Conservation (phyloP, 2,329 filamentous ascomycete genomes). For the Diaporthe ilicicola region DNA sequence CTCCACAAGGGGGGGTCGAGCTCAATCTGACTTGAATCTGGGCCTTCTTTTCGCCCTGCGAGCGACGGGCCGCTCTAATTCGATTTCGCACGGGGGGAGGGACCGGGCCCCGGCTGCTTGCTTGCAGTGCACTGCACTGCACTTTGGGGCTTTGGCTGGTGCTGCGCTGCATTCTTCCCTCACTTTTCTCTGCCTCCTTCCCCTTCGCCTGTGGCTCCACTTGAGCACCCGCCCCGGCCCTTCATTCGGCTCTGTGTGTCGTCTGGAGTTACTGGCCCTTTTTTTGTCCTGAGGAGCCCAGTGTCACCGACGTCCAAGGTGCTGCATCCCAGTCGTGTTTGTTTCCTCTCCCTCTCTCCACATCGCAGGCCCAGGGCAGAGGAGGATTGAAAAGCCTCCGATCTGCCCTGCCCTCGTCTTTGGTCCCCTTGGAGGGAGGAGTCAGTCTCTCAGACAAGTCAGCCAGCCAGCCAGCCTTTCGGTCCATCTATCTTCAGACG, state of each 20-base stretch:
- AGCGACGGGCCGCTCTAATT: not conserved
- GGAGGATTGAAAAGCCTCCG: slow-evolving; percentile 27
- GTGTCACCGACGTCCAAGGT: slow-evolving; percentile 27
- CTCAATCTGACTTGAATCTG: slow-evolving; percentile 23
- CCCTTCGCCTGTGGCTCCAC: not conserved
- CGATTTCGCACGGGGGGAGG: not conserved
- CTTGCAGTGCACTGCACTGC: not conserved
- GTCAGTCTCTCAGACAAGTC: not conserved
- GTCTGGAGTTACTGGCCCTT: slow-evolving; percentile 11
- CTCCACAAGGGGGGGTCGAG: slow-evolving; percentile 30
- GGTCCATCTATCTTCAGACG: not conserved
- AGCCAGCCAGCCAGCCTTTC: not conserved
- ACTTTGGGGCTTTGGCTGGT: not conserved
- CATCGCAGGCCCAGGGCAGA: slow-evolving; percentile 11
- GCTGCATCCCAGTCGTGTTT: slow-evolving; percentile 18
- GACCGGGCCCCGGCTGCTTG: not conserved
- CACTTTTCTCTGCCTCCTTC: not conserved
- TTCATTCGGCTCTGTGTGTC: slow-evolving; percentile 5
- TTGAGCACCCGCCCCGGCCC: slow-evolving; percentile 12
- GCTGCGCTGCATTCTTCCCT: not conserved
- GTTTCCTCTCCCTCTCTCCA: slow-evolving; percentile 17
- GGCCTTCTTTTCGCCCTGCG: slow-evolving; percentile 4
- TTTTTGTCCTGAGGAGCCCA: slow-evolving; percentile 25
- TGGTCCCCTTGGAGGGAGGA: slow-evolving; percentile 10
- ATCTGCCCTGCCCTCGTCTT: slow-evolving; percentile 15